These are phyloP conservation scores for Leptoxyphium fumago DNA, from an alignment of 2,329 filamentous ascomycete genomes.

Conservation along the genomic window DNA sequence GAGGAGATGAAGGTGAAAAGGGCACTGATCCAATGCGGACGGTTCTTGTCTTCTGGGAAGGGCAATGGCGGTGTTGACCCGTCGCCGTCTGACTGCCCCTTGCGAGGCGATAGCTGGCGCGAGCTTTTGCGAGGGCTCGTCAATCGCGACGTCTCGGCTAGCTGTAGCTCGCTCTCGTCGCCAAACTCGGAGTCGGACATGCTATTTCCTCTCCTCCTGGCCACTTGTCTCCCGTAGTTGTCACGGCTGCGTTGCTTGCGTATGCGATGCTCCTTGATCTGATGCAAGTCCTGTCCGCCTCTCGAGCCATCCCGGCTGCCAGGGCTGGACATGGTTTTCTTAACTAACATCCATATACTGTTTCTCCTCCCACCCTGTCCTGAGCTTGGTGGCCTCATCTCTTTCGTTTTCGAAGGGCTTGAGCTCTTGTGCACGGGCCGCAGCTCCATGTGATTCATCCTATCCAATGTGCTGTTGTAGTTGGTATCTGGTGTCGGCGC, in stretches of 20 bases:
- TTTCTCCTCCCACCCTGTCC: constrained; percentile 7
- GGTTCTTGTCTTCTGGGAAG: constrained; percentile 9
- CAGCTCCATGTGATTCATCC: constrained; percentile 3
- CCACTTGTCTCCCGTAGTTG: constrained; percentile 8
- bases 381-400: constrained; percentile 7
- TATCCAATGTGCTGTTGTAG: constrained; percentile 11
- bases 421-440: neutral
- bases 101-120: constrained; percentile 4
- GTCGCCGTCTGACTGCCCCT: constrained; percentile 2
- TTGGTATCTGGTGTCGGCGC: constrained; percentile 13
- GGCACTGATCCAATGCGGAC: constrained; percentile 21
- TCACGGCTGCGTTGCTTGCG: constrained; percentile 16
- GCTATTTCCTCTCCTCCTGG: constrained; percentile 16
- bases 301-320: constrained; percentile 23
- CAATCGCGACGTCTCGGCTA: constrained; percentile 8
- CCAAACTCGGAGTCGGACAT: constrained; percentile 18
- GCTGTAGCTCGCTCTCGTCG: constrained; percentile 7
- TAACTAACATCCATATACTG: constrained; percentile 14
- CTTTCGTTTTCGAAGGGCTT: constrained; percentile 21
- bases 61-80: constrained; percentile 2
- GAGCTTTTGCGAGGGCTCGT: constrained; percentile 13
- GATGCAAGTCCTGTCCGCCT: constrained; percentile 17
- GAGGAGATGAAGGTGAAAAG: constrained; percentile 49
- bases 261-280: constrained; percentile 25
- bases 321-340: constrained; percentile 22